Conservation (phyloP, 2,329 filamentous ascomycete genomes). For the Rasamsonia emersonii region DNA sequence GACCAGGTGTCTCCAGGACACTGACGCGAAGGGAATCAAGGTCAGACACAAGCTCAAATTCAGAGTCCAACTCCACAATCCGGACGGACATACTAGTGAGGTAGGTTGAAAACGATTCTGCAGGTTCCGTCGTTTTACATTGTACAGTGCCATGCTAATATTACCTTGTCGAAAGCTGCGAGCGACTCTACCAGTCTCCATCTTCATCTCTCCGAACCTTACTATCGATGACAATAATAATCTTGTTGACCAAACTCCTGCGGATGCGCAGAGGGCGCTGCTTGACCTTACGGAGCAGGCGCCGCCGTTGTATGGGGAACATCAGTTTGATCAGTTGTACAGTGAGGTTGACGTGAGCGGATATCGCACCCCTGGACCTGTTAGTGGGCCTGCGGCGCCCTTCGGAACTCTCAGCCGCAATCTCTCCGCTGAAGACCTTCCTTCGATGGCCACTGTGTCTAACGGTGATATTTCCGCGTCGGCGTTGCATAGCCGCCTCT, state of each 20-base stretch:
- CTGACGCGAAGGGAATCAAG: slow-evolving; percentile 82
- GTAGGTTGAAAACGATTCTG: slow-evolving; percentile 35
- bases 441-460: slow-evolving; percentile 45
- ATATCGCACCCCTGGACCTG: slow-evolving; percentile 65
- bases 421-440: slow-evolving; percentile 73
- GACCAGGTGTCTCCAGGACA: slow-evolving; percentile 77
- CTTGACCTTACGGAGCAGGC: slow-evolving; percentile 57
- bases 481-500: slow-evolving; percentile 62
- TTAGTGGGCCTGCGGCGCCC: slow-evolving; percentile 68
- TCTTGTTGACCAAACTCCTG: slow-evolving; percentile 55
- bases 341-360: slow-evolving; percentile 73
- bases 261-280: slow-evolving; percentile 40
- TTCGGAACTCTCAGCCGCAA: slow-evolving; percentile 60
- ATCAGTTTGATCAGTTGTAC: slow-evolving; percentile 83
- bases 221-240: slow-evolving; percentile 81
- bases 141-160: slow-evolving; percentile 8
- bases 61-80: slow-evolving; percentile 84
- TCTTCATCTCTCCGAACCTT: slow-evolving; percentile 93
- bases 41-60: slow-evolving; percentile 88
- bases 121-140: slow-evolving; percentile 3
- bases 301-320: slow-evolving; percentile 87
- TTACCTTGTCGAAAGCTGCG: slow-evolving; percentile 51
- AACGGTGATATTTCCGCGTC: slow-evolving; percentile 50
- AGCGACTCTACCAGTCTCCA: slow-evolving; percentile 79
- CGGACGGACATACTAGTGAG: slow-evolving; percentile 90